Evolutionary conservation across 176 grass and related monocot genomes (phyloP).

Genomic region (Dactylis glomerata): DNA sequence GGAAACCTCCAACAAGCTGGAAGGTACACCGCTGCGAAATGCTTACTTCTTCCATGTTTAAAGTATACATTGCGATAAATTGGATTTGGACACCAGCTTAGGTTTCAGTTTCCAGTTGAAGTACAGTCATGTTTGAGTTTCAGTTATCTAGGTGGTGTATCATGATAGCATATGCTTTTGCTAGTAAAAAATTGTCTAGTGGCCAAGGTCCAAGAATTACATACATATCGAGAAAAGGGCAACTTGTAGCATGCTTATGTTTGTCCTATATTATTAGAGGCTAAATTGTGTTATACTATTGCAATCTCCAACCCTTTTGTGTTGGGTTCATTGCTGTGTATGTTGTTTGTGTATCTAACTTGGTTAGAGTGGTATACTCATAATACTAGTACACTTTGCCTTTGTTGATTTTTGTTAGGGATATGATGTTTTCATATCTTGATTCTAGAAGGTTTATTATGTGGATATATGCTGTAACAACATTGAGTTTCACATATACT

Average conservation of each 20-base stretch:
- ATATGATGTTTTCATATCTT: background rate
- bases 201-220: background rate
- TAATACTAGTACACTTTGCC: background rate
- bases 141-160: background rate
- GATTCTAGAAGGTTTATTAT: background rate
- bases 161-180: background rate
- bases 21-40: conserved; percentile 37
- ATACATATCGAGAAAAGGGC: background rate
- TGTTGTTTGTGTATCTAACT: background rate
- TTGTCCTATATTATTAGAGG: background rate
- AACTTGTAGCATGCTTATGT: background rate
- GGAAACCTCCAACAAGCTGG: conserved; percentile 82
- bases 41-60: background rate
- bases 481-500: background rate
- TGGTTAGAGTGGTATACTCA: background rate
- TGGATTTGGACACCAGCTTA: background rate
- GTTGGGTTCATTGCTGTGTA: background rate
- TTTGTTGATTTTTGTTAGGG: background rate
- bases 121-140: background rate
- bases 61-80: background rate
- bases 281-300: background rate
- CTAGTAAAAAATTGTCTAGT: background rate
- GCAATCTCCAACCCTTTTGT: background rate
- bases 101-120: background rate
- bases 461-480: background rate